These are phyloP conservation scores for Xylariaceae sp. DNA, from an alignment of 2,329 filamentous ascomycete species.

Conservation along the genomic window DNA sequence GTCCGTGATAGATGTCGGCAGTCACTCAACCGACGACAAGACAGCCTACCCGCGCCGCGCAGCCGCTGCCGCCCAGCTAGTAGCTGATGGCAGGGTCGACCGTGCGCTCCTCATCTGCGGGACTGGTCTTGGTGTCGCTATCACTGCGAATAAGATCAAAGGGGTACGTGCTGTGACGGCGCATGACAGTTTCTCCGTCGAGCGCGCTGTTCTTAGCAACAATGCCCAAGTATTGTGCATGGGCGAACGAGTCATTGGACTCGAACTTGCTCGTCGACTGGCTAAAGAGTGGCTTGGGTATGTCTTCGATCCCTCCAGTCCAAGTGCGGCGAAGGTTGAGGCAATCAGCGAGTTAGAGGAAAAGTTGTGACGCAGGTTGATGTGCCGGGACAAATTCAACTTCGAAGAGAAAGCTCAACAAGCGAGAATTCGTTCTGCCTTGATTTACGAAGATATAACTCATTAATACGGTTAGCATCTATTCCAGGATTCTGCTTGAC, in stretches of 20 bases:
- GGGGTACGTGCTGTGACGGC: slow-evolving; percentile 84
- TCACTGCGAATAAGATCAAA: slow-evolving; percentile 81
- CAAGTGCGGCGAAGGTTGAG: slow-evolving; percentile 42
- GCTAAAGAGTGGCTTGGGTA: slow-evolving; percentile 82
- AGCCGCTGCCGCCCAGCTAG: slow-evolving; percentile 62
- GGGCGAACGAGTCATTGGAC: slow-evolving; percentile 75
- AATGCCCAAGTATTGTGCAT: slow-evolving; percentile 84
- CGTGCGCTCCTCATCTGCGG: slow-evolving; percentile 79
- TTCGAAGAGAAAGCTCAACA: no score
- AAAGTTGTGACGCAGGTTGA: slow-evolving; percentile 8
- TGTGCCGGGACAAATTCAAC: no score
- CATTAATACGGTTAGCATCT: no score
- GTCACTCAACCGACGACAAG: slow-evolving; percentile 60
- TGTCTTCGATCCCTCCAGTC: slow-evolving; percentile 63
- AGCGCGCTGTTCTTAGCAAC: slow-evolving; percentile 75
- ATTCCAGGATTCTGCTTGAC: no score
- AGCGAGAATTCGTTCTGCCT: no score
- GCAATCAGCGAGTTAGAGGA: slow-evolving; percentile 39
- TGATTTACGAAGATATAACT: no score
- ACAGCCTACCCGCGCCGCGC: slow-evolving; percentile 78
- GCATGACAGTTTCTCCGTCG: slow-evolving; percentile 79
- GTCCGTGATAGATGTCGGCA: slow-evolving; percentile 69
- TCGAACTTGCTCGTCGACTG: slow-evolving; percentile 72
- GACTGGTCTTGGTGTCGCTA: slow-evolving; percentile 81
- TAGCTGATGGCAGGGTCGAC: slow-evolving; percentile 61